Conservation (phyloP, 2,329 filamentous ascomycete genomes). For the Amphichorda felina region DNA sequence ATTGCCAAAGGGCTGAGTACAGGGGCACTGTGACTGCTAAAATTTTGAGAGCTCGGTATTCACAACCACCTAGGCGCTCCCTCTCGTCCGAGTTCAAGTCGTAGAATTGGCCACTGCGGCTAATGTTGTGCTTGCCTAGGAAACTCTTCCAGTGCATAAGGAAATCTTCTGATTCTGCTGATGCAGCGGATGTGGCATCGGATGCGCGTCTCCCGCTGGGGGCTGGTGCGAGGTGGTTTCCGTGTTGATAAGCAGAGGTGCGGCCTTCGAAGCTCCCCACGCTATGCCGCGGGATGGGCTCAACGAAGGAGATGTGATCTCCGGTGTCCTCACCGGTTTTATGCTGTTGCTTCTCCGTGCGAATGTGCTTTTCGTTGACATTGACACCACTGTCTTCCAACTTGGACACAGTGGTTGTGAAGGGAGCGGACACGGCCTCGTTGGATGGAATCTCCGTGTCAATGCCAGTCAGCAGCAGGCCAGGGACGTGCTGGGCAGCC, state of each 20-base stretch:
- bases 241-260: slow-evolving; percentile 10
- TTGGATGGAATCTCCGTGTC: no score
- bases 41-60: slow-evolving; percentile 50
- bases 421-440: no score
- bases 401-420: no score
- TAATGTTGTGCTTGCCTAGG: slow-evolving; percentile 24
- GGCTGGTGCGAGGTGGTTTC: slow-evolving; percentile 3
- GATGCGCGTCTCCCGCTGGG: slow-evolving; percentile 8
- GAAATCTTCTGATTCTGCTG: slow-evolving; percentile 13
- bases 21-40: slow-evolving; percentile 46
- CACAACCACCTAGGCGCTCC: slow-evolving; percentile 47
- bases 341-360: no score
- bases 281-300: not conserved
- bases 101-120: slow-evolving; percentile 43
- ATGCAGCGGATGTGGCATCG: slow-evolving; percentile 8
- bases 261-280: not conserved
- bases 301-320: slow-evolving; percentile 8
- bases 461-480: no score
- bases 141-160: slow-evolving; percentile 19
- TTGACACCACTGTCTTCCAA: no score
- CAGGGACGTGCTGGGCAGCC: no score
- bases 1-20: slow-evolving; percentile 48
- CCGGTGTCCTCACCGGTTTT: not conserved
- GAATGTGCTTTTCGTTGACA: no score
- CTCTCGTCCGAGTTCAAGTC: slow-evolving; percentile 39